These are phyloP conservation scores for Eremothecium coryli DNA, from an alignment of 1,139 yeast species.

Conservation along the genomic window DNA sequence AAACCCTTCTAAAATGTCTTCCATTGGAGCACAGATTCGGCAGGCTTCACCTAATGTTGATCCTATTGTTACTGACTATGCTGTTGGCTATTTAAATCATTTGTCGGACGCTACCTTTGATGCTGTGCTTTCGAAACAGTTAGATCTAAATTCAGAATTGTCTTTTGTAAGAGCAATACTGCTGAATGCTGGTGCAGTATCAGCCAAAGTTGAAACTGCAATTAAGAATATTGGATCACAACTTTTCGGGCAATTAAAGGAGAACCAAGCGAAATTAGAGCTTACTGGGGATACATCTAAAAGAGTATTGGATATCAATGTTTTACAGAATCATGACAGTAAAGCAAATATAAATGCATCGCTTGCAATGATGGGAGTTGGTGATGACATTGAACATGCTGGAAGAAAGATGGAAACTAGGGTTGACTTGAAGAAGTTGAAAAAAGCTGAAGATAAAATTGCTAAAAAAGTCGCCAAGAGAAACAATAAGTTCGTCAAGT, in stretches of 20 bases:
- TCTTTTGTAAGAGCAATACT: constrained; percentile 54
- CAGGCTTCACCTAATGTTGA: constrained; percentile 84
- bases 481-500: constrained; percentile 71
- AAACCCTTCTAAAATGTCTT: no score
- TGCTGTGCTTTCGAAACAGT: constrained; percentile 66
- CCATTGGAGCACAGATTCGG: constrained; percentile 52
- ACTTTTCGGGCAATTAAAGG: constrained; percentile 48
- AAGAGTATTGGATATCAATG: constrained; percentile 62
- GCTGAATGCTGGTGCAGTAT: constrained; percentile 69
- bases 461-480: constrained; percentile 94
- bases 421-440: constrained; percentile 92
- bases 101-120: constrained; percentile 67
- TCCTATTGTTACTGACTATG: constrained; percentile 84
- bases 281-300: constrained; percentile 73
- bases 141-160: constrained; percentile 60
- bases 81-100: constrained; percentile 81
- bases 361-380: constrained; percentile 62
- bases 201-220: constrained; percentile 45
- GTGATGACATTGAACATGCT: constrained; percentile 78
- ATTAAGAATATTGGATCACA: constrained; percentile 38
- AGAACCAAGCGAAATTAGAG: constrained; percentile 63
- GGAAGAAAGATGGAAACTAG: constrained; percentile 89
- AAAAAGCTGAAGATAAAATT: constrained; percentile 89
- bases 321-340: constrained; percentile 49
- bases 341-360: constrained; percentile 66